Base-by-base conservation (phyloP, 179 eudicot species). In the Sideroxylon spinosum region DNA sequence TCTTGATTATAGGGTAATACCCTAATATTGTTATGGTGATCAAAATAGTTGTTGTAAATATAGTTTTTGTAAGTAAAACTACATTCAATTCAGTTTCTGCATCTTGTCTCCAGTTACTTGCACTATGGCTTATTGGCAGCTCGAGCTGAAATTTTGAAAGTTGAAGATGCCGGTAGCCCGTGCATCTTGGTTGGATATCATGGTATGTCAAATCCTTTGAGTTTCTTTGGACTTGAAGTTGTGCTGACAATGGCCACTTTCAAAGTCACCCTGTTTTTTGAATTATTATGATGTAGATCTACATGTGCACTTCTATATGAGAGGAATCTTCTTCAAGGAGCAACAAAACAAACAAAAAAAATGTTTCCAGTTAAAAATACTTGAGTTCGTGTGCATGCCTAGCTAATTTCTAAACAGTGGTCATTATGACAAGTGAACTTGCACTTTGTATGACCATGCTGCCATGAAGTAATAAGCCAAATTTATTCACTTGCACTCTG, bases 91-190 rank as follows among this genome's bases (percentile, higher is more conserved):
- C 46, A 19, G n/a, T 59, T 59, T 78, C 25, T 56, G 12, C 65
- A 19, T 57, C 16, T 82, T 64, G 9, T 73, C 71, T 82, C 60
- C 94, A 95, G 99, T 86, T 95, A 94, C 86, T 83, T 95, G 88
- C 88, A 76, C 76, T 94, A 94, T 85, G 99, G 99, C 56, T 86
- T 95, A 84, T 87, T 94, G 80, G 99, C 99, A 25, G 98, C 99
- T 66, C 96, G 99, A 82, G 99, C 97, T 74, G 98, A 94, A 89
- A 95, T 95, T 75, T 68, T 94, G 78, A 88, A 88, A 85, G 89
- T 84, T 75, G 92, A 84, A 77, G 86, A 81, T 74, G 75, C 90
- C 73, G 94, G 85, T 57, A 95, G 86, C 82, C 98, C 98, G 9
- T 95, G 99, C 79, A 76, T 95, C 81, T 79, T 91, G 80, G 85